Conservation (phyloP, 305 asterid species). For the Lippia alba region DNA sequence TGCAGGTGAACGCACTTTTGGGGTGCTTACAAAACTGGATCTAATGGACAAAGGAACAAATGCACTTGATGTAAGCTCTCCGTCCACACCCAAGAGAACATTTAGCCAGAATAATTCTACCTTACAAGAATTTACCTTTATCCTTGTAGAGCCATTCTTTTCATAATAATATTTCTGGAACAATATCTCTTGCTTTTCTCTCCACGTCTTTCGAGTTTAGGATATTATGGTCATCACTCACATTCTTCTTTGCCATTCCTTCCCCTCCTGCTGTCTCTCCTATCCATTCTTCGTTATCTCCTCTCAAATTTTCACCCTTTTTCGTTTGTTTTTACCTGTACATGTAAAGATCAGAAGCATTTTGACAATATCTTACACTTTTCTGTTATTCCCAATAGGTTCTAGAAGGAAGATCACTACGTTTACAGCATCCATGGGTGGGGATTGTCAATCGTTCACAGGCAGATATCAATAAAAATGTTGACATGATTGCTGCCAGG, state of each 20-base stretch:
- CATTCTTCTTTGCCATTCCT: slow-evolving; percentile 5
- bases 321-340: background rate
- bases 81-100: slow-evolving; percentile 15
- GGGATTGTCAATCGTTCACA: slow-evolving; percentile 95
- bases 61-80: slow-evolving; percentile 75
- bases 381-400: slow-evolving; percentile 52
- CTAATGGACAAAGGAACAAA: slow-evolving; percentile 98
- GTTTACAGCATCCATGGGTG: slow-evolving; percentile 93
- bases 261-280: background rate
- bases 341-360: slow-evolving; percentile 14
- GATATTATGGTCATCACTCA: slow-evolving; percentile 20
- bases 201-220: slow-evolving; percentile 2
- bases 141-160: slow-evolving; percentile 16
- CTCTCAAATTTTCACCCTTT: background rate
- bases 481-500: slow-evolving; percentile 81
- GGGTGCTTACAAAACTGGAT: slow-evolving; percentile 94
- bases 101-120: slow-evolving; percentile 14
- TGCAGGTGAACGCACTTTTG: slow-evolving; percentile 95
- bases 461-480: slow-evolving; percentile 83
- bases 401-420: slow-evolving; percentile 90
- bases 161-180: background rate
- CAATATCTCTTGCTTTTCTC: slow-evolving; percentile 12
- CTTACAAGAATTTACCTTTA: background rate
- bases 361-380: slow-evolving; percentile 19
- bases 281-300: background rate